phyloP scores from a whole-genome alignment of 1,284 basidiomycete species.

The Cerrena zonata region DNA sequence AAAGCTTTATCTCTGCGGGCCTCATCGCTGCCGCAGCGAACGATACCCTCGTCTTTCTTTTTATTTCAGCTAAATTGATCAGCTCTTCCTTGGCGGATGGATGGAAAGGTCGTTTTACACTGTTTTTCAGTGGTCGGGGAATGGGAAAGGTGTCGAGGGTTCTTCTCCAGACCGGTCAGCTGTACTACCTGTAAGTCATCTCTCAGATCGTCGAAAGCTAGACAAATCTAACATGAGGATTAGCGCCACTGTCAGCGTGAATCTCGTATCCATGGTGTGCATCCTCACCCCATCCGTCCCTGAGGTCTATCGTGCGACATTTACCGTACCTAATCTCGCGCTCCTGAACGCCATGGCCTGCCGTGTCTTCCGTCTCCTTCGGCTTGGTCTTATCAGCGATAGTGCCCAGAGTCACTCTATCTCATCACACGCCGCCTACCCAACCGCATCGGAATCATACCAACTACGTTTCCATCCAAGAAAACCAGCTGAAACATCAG shows the following conservation, averaged over 20 bases:
- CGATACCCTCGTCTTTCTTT: constrained; percentile 6
- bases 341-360: constrained; percentile 26
- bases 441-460: not conserved
- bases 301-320: constrained; percentile 5
- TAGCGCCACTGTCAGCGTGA: constrained; percentile 6
- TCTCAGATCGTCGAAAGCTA: too few species aligned
- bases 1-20: constrained; percentile 4
- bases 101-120: not conserved
- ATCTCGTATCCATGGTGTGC: constrained; percentile 4
- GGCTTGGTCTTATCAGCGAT: constrained; percentile 10
- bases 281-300: constrained; percentile 8
- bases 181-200: too few species aligned
- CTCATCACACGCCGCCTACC: not conserved
- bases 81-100: constrained; percentile 3
- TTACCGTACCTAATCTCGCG: constrained; percentile 18
- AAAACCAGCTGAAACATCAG: too few species aligned
- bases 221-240: too few species aligned
- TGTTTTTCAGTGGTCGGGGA: constrained; percentile 5
- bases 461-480: too few species aligned
- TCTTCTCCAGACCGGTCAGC: too few species aligned
- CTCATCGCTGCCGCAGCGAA: constrained; percentile 4
- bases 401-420: not conserved
- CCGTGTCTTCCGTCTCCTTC: constrained; percentile 21
- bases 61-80: not conserved
- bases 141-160: constrained; percentile 6